Percentiles rank a stretch among this genome's conserved stretches.
These are phyloP conservation scores for Pseudogymnoascus sp. DNA, from an alignment of 2,329 filamentous ascomycete genomes.

Conservation along the genomic window DNA sequence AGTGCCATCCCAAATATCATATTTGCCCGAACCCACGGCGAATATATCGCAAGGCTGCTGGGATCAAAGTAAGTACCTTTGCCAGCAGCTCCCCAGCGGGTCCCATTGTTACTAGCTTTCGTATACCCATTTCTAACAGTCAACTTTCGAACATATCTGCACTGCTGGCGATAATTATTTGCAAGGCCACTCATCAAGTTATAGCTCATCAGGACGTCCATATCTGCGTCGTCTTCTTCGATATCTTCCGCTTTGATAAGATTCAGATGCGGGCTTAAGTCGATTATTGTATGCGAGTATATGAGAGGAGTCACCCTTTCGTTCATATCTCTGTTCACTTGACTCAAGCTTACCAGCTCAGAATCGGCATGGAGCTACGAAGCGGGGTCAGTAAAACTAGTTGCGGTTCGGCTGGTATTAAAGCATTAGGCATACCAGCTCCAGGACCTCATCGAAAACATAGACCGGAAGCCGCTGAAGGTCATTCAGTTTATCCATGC, in stretches of 20 bases:
- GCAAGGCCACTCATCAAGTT: background rate
- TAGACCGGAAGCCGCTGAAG: background rate
- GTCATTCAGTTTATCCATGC: background rate
- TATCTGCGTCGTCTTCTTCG: background rate
- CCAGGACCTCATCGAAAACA: background rate
- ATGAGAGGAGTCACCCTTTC: background rate
- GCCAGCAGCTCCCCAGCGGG: background rate
- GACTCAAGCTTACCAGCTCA: background rate
- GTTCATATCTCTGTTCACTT: background rate
- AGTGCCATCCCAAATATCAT: background rate
- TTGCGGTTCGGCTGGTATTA: background rate
- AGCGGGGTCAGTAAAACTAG: background rate
- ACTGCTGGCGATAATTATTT: background rate
- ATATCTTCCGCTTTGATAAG: background rate
- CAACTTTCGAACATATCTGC: background rate
- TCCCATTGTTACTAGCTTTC: background rate
- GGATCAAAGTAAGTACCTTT: background rate
- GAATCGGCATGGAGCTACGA: background rate
- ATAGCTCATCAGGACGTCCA: background rate
- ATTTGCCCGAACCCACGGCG: background rate
- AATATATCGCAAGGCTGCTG: background rate
- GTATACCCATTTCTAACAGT: background rate
- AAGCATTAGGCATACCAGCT: background rate
- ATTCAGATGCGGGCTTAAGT: background rate
- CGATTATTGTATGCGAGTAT: background rate